These are phyloP conservation scores for Claviceps sp. DNA, from an alignment of 2,329 filamentous ascomycete genomes.

Conservation along the genomic window DNA sequence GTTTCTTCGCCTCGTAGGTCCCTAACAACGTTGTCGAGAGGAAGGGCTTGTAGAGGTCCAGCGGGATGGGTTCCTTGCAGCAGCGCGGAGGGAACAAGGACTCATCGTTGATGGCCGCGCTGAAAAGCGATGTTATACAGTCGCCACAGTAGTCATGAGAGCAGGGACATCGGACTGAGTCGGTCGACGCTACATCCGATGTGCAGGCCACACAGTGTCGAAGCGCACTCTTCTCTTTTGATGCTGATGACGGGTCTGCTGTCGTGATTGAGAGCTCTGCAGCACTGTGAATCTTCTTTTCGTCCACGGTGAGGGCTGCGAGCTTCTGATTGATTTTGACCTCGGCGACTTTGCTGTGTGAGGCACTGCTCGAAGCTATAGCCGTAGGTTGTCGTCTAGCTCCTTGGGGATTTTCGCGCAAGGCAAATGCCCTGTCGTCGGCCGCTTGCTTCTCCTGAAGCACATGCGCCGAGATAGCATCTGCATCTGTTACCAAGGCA, in stretches of 20 bases:
- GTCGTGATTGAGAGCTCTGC: too few relatives aligned
- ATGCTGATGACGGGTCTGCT: too few relatives aligned
- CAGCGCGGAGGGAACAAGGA: constrained; percentile 41
- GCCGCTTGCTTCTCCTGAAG: neutral
- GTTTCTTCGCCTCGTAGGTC: constrained; percentile 28
- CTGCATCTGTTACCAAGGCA: constrained; percentile 7
- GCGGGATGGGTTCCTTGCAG: constrained; percentile 28
- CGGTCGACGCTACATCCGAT: neutral
- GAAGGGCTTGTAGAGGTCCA: constrained; percentile 19
- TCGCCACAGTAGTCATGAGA: constrained; percentile 35
- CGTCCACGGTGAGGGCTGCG: too few relatives aligned
- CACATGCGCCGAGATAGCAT: constrained; percentile 1
- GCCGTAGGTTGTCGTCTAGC: neutral
- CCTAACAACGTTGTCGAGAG: constrained; percentile 22
- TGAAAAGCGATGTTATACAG: constrained; percentile 35
- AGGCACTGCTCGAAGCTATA: neutral
- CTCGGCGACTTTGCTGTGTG: neutral
- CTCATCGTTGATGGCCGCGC: constrained; percentile 30
- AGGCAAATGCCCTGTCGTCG: neutral
- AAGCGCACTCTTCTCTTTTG: neutral
- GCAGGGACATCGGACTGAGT: constrained; percentile 4
- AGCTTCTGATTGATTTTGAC: neutral
- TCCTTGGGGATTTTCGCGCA: too few relatives aligned
- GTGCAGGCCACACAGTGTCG: constrained; percentile 1
- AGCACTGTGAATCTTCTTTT: neutral